These are phyloP conservation scores for Rubroboletus pulcherrimus DNA, from an alignment of 768 basidiomycete genomes.

Conservation along the genomic window DNA sequence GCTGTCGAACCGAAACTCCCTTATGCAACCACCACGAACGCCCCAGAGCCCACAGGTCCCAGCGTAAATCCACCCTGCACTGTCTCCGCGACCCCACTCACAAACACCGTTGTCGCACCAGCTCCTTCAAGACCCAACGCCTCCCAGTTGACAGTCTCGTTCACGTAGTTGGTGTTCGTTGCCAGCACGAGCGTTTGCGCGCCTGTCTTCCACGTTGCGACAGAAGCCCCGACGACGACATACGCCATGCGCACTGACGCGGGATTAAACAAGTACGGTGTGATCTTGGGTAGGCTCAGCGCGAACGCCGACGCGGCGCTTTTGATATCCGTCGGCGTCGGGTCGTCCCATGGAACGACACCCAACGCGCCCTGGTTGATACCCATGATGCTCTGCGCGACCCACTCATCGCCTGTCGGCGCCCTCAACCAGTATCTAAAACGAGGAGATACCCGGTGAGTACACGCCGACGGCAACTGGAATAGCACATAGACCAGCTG, in stretches of 20 bases:
- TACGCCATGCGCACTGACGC: slow-evolving; percentile 37
- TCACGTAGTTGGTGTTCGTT: slow-evolving; percentile 46
- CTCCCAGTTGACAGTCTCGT: slow-evolving; percentile 30
- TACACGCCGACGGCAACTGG: neutral
- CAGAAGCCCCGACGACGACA: slow-evolving; percentile 40
- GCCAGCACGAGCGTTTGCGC: slow-evolving; percentile 45
- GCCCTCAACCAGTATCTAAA: slow-evolving; percentile 55
- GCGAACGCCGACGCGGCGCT: slow-evolving; percentile 48
- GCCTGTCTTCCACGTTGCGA: slow-evolving; percentile 48
- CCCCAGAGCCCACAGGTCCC: slow-evolving; percentile 25
- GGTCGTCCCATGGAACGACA: slow-evolving; percentile 49
- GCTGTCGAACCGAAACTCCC: neutral
- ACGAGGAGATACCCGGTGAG: neutral
- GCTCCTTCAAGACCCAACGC: slow-evolving; percentile 25
- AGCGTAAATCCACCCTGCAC: slow-evolving; percentile 12
- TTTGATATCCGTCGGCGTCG: slow-evolving; percentile 52
- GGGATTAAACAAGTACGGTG: slow-evolving; percentile 44
- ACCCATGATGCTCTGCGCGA: slow-evolving; percentile 59
- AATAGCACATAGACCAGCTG: too few relatives aligned
- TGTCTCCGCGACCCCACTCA: slow-evolving; percentile 14
- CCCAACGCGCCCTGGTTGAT: slow-evolving; percentile 71
- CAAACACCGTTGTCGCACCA: slow-evolving; percentile 3
- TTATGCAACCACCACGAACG: slow-evolving; percentile 12
- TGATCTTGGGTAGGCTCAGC: slow-evolving; percentile 41
- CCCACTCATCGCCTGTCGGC: slow-evolving; percentile 69